Evolutionary conservation across 23 red algal genomes (phyloP), one percentile per base, ranked within the genome.

Genomic region (Cyanidioschyzon merolae): DNA sequence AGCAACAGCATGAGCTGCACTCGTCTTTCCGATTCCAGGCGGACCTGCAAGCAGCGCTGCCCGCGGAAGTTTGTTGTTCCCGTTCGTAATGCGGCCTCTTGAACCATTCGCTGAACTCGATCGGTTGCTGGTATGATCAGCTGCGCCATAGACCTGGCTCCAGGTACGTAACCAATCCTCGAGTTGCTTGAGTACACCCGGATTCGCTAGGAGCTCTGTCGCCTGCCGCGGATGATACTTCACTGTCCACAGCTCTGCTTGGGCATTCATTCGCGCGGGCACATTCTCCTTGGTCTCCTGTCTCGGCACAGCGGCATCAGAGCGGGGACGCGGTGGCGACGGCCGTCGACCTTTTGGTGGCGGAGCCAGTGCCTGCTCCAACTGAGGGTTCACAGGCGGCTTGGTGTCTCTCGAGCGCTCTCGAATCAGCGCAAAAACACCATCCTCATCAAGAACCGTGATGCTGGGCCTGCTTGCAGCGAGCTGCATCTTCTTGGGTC

Each of bases 1-100:
- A 31, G 71, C 85, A 0, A 90, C 83, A 39, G 87, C 77, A 34
- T 90, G 84, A 18, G 92, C 92, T 54, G 84, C 79, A 25, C 81
- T 96, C 15, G 86, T 96, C 54, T 96, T 98, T 3, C 89, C 89
- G 37, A 90, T 91, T 17, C 94, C 89, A 30, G 94, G 94, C 18
- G 94, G 88, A 31, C 94, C 94, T 27, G 68, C 80, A 38, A 96
- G 84, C 57, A 90, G 77, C 18, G 71, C 87, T 26, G 87, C 88
- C 0, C 50, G 59, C 1, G 78, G 78, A 40, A 54, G 27, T 1
- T 32, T 39, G 31, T 78, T 78, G 0, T 39, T 39, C 37, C 37
- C 58, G n/a, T 26, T 78, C 35, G 36, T 74, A 7, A 21, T 3
- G 7, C 68, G 7, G 12, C 7, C 7, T 45, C 58, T 39, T 31